Evolutionary conservation across 768 basidiomycete genomes (phyloP), one percentile per base, ranked within the genome.

Genomic region (Royoungia palumana): DNA sequence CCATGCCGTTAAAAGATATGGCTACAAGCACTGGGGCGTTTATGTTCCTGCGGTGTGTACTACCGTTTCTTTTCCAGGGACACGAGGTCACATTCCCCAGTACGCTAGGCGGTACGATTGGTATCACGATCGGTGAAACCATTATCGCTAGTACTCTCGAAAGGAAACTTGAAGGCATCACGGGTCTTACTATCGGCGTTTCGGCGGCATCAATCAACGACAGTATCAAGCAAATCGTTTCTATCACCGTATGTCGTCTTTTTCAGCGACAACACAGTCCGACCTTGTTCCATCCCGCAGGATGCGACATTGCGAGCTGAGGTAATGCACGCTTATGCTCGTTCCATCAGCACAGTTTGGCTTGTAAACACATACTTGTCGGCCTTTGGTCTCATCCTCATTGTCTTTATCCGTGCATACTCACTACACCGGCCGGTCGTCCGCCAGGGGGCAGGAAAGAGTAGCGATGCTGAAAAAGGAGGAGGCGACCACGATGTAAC

Each of bases 71-170:
- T 28, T 39, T 11, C 36, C 17, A 21, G 27, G 17, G 2, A 22
- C 25, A 24, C 32, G 11, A 13, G 35, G 16, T 53, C 24, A 44
- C n/a, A 24, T 44, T 12, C 19, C 44, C 13, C 55, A 85, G 87
- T 58, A 80, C 76, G 4, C 61, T 90, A 42, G 88, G 89, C 14
- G 86, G 83, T 32, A 85, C 88, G 2, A 72, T 91, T 22, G 86
- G 87, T 16, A 81, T 90, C 47, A 78, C 87, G 1, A 64, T 88
- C 37, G 87, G 87, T 25, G 82, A 89, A 59, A 79, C 81, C 3
- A 82, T 89, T 49, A 83, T 82, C 53, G 72, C 83, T 2, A 82
- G 79, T 41, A 81, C 82, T 34, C 56, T 65, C 14, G 46, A 38
- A 35, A 46, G 42, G 41, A 55, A 21, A 28, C 35, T 67, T 17